phyloP scores from a whole-genome alignment of 768 basidiomycete genomes.

The Calocybe indica region DNA sequence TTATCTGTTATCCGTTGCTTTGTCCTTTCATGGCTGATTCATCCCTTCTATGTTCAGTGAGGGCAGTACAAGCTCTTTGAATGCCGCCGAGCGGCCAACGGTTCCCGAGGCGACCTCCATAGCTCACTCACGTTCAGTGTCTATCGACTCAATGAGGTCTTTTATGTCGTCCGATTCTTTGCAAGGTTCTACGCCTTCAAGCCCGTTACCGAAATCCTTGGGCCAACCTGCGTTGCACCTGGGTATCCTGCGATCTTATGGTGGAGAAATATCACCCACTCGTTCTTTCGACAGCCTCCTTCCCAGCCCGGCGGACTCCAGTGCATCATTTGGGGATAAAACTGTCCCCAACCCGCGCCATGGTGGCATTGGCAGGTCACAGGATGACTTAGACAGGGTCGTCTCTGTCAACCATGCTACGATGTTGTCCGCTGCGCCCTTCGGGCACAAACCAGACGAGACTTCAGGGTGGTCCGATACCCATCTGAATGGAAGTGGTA shows the following conservation, averaged over 20 bases:
- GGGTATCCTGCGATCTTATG: conserved; percentile 35
- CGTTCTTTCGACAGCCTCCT: conserved; percentile 48
- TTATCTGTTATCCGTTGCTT: too few relatives aligned
- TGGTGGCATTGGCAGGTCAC: not conserved
- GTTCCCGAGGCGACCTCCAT: conserved; percentile 31
- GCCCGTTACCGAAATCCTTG: conserved; percentile 19
- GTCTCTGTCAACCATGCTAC: too few relatives aligned
- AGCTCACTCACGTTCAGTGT: conserved; percentile 55
- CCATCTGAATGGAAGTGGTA: too few relatives aligned
- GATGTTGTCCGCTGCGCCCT: too few relatives aligned
- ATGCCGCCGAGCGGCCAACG: conserved; percentile 26
- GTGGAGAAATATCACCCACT: conserved; percentile 37
- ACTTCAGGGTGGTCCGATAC: too few relatives aligned
- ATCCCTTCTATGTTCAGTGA: conserved; percentile 23
- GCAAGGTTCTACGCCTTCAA: conserved; percentile 18
- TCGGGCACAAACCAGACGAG: too few relatives aligned
- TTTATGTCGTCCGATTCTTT: conserved; percentile 44
- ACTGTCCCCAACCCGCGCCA: conserved; percentile 4
- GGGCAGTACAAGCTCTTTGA: conserved; percentile 39
- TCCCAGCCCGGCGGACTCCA: conserved; percentile 53
- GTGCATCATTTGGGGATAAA: conserved; percentile 41
- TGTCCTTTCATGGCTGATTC: conserved; percentile 1
- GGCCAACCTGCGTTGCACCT: conserved; percentile 46
- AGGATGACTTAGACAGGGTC: too few relatives aligned
- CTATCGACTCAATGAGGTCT: conserved; percentile 46